phyloP scores from a whole-genome alignment of 2,329 filamentous ascomycete genomes.

The Trichoderma brevicompactum region DNA sequence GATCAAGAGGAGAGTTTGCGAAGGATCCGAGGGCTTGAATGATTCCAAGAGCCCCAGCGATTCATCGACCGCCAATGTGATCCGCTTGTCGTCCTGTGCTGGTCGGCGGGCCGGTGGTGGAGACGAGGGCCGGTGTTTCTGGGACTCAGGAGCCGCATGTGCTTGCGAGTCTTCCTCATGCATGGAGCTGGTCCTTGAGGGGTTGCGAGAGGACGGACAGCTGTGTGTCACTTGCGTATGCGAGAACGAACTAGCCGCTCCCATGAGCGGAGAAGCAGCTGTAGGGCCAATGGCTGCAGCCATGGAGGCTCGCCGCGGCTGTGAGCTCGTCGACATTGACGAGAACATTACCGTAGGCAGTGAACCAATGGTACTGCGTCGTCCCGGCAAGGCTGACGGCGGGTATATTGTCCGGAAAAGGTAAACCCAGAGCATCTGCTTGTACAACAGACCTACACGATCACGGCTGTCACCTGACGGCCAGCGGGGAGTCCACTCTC shows the following conservation, averaged over 20 bases:
- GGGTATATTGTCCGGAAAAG: conserved; percentile 65
- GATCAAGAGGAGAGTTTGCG: conserved; percentile 63
- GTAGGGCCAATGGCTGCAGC: conserved; percentile 38
- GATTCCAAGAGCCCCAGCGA: conserved; percentile 59
- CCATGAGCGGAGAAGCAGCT: conserved; percentile 32
- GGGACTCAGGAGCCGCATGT: conserved; percentile 32
- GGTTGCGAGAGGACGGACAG: conserved; percentile 42
- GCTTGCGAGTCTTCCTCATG: conserved; percentile 43
- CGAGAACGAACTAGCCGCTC: conserved; percentile 27
- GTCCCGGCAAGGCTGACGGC: conserved; percentile 44
- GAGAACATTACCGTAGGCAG: conserved; percentile 33
- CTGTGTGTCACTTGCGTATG: conserved; percentile 37
- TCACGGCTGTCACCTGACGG: conserved; percentile 61
- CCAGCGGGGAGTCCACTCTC: conserved; percentile 72
- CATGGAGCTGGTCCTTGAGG: conserved; percentile 48
- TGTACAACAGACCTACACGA: conserved; percentile 62
- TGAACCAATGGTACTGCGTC: conserved; percentile 41
- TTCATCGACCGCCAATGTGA: conserved; percentile 61
- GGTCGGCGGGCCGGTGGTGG: conserved; percentile 55
- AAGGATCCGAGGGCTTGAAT: conserved; percentile 61
- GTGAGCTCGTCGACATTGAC: conserved; percentile 24
- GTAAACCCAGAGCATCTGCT: conserved; percentile 70
- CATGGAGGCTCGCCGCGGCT: conserved; percentile 44
- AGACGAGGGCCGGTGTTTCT: conserved; percentile 40
- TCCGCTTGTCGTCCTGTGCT: conserved; percentile 54